Conservation (phyloP, 495 filamentous ascomycete genomes). For the Hyaloscypha hepaticicola region DNA sequence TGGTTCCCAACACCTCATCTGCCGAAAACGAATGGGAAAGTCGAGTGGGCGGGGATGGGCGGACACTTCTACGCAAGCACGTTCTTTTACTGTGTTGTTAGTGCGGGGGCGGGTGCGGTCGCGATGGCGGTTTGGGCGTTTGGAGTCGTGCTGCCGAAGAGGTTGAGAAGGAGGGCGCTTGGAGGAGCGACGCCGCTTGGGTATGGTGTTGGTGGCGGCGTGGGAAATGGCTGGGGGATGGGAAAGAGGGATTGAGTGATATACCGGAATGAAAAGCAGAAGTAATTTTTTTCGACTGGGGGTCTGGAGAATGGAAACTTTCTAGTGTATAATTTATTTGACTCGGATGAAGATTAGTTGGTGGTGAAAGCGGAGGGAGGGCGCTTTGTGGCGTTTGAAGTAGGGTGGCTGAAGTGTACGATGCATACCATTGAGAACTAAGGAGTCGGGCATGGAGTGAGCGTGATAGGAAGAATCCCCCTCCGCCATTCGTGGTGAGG, state of each 20-base stretch:
- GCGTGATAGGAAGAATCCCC: too few relatives aligned
- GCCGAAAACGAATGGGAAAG: conserved; percentile 52
- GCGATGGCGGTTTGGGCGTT: conserved; percentile 61
- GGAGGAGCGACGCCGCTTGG: conserved; percentile 54
- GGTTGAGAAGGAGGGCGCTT: conserved; percentile 46
- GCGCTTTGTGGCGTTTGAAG: too few relatives aligned
- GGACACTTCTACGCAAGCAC: conserved; percentile 67
- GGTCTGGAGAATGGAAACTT: too few relatives aligned
- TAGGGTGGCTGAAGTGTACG: too few relatives aligned
- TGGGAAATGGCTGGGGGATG: conserved; percentile 57
- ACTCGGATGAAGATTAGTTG: too few relatives aligned
- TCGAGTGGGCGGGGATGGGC: conserved; percentile 61
- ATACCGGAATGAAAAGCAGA: too few relatives aligned
- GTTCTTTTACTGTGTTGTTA: conserved; percentile 60
- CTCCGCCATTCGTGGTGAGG: too few relatives aligned
- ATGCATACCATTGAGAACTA: too few relatives aligned
- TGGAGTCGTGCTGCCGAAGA: conserved; percentile 57
- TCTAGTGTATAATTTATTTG: too few relatives aligned
- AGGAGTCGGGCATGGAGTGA: too few relatives aligned
- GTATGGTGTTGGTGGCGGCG: conserved; percentile 41
- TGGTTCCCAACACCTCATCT: conserved; percentile 79
- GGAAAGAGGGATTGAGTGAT: conserved; percentile 38
- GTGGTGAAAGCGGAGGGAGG: too few relatives aligned
- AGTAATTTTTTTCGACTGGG: too few relatives aligned
- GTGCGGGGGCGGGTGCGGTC: conserved; percentile 53